Base-by-base conservation (phyloP, 2,329 filamentous ascomycete genomes). In the Colletotrichum liaoningense region DNA sequence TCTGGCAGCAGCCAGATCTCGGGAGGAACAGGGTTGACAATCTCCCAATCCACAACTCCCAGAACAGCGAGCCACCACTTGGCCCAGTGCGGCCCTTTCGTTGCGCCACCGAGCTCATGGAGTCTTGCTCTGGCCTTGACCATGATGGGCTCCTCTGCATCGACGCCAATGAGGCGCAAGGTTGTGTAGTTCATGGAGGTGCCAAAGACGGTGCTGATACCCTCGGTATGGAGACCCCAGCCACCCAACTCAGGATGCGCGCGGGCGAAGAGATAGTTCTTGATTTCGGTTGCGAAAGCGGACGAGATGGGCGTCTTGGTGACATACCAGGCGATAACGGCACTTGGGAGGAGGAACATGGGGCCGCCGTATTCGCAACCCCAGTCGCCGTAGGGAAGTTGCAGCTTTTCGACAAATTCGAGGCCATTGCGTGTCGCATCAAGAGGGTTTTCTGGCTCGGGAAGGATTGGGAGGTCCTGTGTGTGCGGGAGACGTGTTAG, bases 361-460 rank as follows among this genome's bases (percentile, higher is more conserved):
- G 97, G 97, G 0, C 97, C 97, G 67, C 97, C 97, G 84, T 99
- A 99, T 82, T 99, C 97, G 85, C 96, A 98, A 5, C 89, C 97
- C 97, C 97, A 99, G 80, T 98, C 94, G 5, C 97, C 97, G 1
- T 94, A 93, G 16, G 93, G 91, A 1, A 98, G 88, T 81, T 99
- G 97, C 28, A 98, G 89, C 75, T 96, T 90, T 70, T 95, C 94
- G 85, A 97, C 98, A 86, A 98, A 98, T 4, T 90, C 86, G 67
- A 98, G 88, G 49, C 93, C 95, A 84, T 99, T 99, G 73, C 88
- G 87, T 3, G 94, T 95, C 5, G 94, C 88, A 76, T 97, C 90
- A 69, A 97, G 87, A 5, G 96, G 93, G 3, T 87, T 95, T 74
- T 91, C 90, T 4, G 96, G 87, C 71, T 88, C 85, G 26, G 92